Conservation (phyloP, 2,329 filamentous ascomycete species). For the Chaetomium sp. region DNA sequence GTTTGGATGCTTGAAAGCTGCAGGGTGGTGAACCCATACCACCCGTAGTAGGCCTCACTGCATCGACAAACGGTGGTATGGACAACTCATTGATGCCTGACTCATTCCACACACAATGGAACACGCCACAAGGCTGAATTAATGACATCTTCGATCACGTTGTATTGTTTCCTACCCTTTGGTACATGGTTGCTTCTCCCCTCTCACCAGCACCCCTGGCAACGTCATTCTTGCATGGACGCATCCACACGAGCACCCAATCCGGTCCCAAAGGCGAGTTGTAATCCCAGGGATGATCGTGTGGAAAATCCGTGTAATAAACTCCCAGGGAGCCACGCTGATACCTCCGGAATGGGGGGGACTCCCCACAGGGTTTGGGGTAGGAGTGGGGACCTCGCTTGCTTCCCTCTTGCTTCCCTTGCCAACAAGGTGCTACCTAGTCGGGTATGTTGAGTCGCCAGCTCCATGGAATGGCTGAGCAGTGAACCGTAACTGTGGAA, state of each 20-base stretch:
- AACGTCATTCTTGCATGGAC: too few relatives aligned
- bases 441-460: too few relatives aligned
- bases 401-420: too few relatives aligned
- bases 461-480: too few relatives aligned
- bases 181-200: too few relatives aligned
- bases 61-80: not conserved
- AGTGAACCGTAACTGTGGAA: too few relatives aligned
- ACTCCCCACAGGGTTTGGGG: not conserved
- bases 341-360: not conserved
- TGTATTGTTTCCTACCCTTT: too few relatives aligned
- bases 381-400: not conserved
- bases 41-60: conserved; percentile 14
- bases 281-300: not conserved
- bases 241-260: not conserved
- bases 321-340: not conserved
- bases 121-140: too few relatives aligned
- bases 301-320: not conserved
- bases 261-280: not conserved
- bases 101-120: too few relatives aligned
- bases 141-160: too few relatives aligned
- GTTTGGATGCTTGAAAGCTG: not conserved
- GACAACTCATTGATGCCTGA: too few relatives aligned
- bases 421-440: not conserved
- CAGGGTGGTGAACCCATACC: not conserved
- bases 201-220: too few relatives aligned